Percentiles rank a stretch among this genome's conserved stretches.
Conservation (phyloP, 306 rosid genomes). For the Hippophae tibetana region DNA sequence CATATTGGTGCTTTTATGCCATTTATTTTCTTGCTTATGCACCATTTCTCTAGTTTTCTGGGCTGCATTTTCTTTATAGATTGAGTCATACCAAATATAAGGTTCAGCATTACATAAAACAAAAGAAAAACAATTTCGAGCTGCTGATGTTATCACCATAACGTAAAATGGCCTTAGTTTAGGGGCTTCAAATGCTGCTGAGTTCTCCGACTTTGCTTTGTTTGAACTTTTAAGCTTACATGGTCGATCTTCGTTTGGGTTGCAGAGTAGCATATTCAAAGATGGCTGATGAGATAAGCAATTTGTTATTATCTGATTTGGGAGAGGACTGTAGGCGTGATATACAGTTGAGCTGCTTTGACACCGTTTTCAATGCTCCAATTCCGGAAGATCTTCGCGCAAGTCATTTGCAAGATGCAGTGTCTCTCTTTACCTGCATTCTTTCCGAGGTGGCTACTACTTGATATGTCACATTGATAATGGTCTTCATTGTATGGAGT, state of each 20-base stretch:
- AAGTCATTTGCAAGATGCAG: constrained; percentile 73
- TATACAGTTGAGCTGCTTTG: constrained; percentile 65
- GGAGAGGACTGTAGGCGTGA: constrained; percentile 59
- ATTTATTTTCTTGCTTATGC: too few relatives aligned
- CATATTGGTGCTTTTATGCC: too few relatives aligned
- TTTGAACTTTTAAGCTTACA: constrained; percentile 4
- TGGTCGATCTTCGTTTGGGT: constrained; percentile 12
- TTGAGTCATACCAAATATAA: too few relatives aligned
- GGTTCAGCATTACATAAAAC: too few relatives aligned
- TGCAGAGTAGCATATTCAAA: constrained; percentile 74
- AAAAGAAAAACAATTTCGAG: too few relatives aligned
- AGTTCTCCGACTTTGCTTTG: not conserved
- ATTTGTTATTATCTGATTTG: constrained; percentile 50
- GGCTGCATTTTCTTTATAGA: too few relatives aligned
- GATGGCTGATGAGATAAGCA: constrained; percentile 72
- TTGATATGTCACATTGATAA: too few relatives aligned
- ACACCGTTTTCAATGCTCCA: constrained; percentile 67
- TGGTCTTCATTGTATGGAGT: too few relatives aligned
- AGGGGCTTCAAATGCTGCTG: not conserved
- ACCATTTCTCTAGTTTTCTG: too few relatives aligned
- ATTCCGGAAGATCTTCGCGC: constrained; percentile 74
- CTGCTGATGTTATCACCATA: too few relatives aligned
- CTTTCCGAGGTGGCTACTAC: constrained; percentile 55
- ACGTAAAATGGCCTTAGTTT: too few relatives aligned
- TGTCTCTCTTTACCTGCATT: constrained; percentile 59